Conservation (phyloP, 2,329 filamentous ascomycete species). For the Mollisiaceae sp. region DNA sequence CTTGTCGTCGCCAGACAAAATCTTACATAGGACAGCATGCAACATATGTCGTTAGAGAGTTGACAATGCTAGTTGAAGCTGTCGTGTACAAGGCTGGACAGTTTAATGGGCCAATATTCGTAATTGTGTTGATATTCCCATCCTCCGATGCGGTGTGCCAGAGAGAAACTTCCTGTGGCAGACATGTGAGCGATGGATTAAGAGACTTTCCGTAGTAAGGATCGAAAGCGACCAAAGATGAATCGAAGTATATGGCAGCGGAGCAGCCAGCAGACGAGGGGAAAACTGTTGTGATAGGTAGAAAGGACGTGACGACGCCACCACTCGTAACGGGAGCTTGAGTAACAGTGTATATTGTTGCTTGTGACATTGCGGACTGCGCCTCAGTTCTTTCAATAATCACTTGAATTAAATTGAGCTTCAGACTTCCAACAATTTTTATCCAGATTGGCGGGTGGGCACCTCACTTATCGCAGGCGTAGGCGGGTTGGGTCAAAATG, state of each 20-base stretch:
- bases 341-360: not conserved
- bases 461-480: not conserved
- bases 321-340: not conserved
- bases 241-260: not conserved
- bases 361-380: not conserved
- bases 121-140: not conserved
- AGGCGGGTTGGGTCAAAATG: not conserved
- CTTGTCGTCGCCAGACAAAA: not conserved
- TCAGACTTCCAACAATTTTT: not conserved
- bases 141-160: not conserved
- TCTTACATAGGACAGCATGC: conserved; percentile 1
- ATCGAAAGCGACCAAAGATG: not conserved
- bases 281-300: not conserved
- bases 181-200: not conserved
- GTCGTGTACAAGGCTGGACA: conserved; percentile 8
- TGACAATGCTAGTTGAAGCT: conserved; percentile 1
- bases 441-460: not conserved
- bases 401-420: not conserved
- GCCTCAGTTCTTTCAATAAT: not conserved
- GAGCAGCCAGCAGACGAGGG: not conserved
- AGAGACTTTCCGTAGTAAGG: not conserved
- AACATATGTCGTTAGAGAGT: not conserved
- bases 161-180: not conserved
- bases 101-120: not conserved
- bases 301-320: not conserved